Evolutionary conservation across 306 rosid species (phyloP), one percentile per base, ranked within the genome.

Genomic region (Cicer cuneatum): DNA sequence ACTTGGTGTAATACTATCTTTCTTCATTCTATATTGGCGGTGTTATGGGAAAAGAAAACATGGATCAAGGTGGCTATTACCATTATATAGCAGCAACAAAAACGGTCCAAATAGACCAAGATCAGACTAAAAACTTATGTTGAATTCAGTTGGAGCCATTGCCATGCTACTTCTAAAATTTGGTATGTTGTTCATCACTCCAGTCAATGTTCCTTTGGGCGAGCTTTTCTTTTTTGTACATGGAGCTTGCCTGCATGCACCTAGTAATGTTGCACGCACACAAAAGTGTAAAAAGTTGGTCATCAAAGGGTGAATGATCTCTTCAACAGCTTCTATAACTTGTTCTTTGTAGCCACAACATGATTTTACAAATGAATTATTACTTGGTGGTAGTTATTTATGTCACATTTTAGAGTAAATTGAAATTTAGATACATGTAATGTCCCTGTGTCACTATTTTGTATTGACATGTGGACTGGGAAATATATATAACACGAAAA

Each of bases 1-100:
- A 11, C 76, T 90, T 12, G 87, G 84, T 65, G 81, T 85, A 24
- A 13, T 89, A 14, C 64, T 82, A 59, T 73, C 84, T 2, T 64
- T 86, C 8, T 82, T 92, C 21, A 60, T 92, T 42, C 81, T 95
- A 29, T 95, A 92, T 64, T 92, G 97, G 97, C 89, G 97, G 83
- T 95, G 98, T 95, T 85, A 61, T 38, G 98, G 97, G 52, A 89
- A 77, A 78, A 85, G 85, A 62, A 92, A 89, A 78, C 75, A 84
- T 33, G 93, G 97, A 48, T 78, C 96, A 6, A 82, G 76, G 43
- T 86, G 98, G 93, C 56, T 85, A 66, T 75, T 95, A 62, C 99
- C 99, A 15, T n/a, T 92, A 71, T 87, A 87, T 85, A 83, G 77
- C 80, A 80, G 65, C 83, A 79, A 77, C 11, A 92, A 87, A 59